Evolutionary conservation across 1,284 basidiomycete genomes (phyloP), one percentile per base, ranked within the genome.

Genomic region (Puccinia brachypodii): DNA sequence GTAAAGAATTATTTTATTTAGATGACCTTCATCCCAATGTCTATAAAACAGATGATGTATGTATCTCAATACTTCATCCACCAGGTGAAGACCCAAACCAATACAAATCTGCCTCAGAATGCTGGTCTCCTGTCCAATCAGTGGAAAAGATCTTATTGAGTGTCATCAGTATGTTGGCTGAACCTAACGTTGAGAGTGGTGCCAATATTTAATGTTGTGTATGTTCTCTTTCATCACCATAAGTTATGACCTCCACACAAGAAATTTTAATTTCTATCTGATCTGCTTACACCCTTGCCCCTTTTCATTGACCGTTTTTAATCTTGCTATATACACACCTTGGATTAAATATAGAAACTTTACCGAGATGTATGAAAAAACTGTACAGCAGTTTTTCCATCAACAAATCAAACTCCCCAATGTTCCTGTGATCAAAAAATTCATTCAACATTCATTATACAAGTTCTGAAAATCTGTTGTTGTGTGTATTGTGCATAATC

Each of bases 121-220:
- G 97, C 60, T 99, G 97, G 97, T 96, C 94, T 82, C 97, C 97
- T 22, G 96, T 99, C 0, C 95, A 97, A 88, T 94, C 92, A 85
- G 94, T 99, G 62, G 94, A 99, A 88, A 98, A 97, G 87, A 97
- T 99, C 83, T 83, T 88, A 40, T 83, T 99, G 7, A 95, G 94
- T 84, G 96, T 99, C 28, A 92, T 99, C 84, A 96, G 94, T 79
- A 98, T 99, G 96, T 90, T 99, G n/a, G 96, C 97, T 84, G 93
- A 99, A 89, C 97, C 97, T n/a, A 99, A 99, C 87, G 90, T 98
- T 77, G 97, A 99, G 88, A 95, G 93, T 84, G 96, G 96, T 44
- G 97, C 97, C 68, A 98, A 98, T 88, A 94, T 99, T 83, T 96
- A 99, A 82, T 88, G 87, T 53, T 88, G 87, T 84, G 87, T 87